phyloP scores from a whole-genome alignment of 2,329 filamentous ascomycete species.

The Zopfia rhizophila region DNA sequence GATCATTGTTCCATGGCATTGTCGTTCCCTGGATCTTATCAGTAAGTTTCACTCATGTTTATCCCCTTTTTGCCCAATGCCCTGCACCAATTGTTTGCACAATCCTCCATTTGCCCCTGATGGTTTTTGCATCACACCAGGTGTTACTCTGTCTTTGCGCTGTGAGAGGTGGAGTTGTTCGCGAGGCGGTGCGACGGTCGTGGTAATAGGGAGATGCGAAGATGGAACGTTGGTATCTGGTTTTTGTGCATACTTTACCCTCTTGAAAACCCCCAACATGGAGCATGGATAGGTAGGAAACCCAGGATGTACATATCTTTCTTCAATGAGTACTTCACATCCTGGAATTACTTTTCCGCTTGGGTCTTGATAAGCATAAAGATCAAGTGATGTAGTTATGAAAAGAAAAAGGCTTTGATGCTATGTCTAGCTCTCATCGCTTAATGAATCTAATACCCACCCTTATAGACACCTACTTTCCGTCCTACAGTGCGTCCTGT shows the following conservation, averaged over 20 bases:
- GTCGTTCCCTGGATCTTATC: slow-evolving; percentile 6
- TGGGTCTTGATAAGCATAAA: too few relatives aligned
- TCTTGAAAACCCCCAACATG: slow-evolving; percentile 25
- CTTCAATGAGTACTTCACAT: slow-evolving; percentile 27
- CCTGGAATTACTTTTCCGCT: too few relatives aligned
- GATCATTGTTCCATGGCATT: slow-evolving; percentile 16
- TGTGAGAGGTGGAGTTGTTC: slow-evolving; percentile 13
- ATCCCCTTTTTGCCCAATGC: slow-evolving; percentile 1
- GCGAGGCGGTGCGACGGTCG: slow-evolving; percentile 28
- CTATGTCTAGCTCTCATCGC: too few relatives aligned
- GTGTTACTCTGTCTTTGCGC: slow-evolving; percentile 6
- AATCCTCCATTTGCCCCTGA: slow-evolving; percentile 2
- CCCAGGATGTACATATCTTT: slow-evolving; percentile 33
- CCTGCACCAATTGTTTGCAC: not conserved
- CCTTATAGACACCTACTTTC: too few relatives aligned
- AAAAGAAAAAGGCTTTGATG: too few relatives aligned
- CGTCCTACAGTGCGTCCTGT: too few relatives aligned
- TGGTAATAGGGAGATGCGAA: slow-evolving; percentile 20
- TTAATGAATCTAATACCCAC: too few relatives aligned
- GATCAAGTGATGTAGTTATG: too few relatives aligned
- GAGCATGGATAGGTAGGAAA: slow-evolving; percentile 27
- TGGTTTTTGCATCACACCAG: slow-evolving; percentile 2
- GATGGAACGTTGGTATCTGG: slow-evolving; percentile 26
- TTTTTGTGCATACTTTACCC: slow-evolving; percentile 35
- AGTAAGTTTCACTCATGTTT: not conserved